A percentile compares a stretch with the other conserved stretches of the same genome.
Conservation (phyloP, 2,329 filamentous ascomycete species). For the Arthrobotrys iridis region DNA sequence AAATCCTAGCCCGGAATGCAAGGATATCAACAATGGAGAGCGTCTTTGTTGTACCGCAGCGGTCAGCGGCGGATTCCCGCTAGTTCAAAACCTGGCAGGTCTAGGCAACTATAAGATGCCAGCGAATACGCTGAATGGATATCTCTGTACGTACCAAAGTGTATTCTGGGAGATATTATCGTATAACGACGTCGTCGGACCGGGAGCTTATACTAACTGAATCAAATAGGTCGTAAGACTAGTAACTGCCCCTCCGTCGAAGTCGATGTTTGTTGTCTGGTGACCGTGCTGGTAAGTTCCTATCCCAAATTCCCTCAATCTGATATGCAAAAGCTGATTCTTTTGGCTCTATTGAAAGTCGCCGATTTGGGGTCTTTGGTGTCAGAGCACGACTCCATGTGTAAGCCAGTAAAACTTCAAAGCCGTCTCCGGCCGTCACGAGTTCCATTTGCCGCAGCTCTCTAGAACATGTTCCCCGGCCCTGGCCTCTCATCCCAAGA, state of each 20-base stretch:
- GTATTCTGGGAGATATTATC: neutral
- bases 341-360: neutral
- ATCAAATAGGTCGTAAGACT: neutral
- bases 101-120: neutral
- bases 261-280: conserved; percentile 12
- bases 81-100: neutral
- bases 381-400: no score
- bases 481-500: no score
- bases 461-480: no score
- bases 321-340: neutral
- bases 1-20: conserved; percentile 15
- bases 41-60: conserved; percentile 15
- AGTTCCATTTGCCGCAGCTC: no score
- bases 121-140: conserved; percentile 24
- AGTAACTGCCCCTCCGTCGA: neutral
- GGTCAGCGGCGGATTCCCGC: conserved; percentile 16
- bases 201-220: neutral
- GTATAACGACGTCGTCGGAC: neutral
- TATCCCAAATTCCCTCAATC: neutral
- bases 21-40: conserved; percentile 5
- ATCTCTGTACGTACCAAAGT: conserved; percentile 1
- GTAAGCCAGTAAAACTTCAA: no score
- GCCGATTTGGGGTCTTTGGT: neutral
- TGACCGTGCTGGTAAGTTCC: conserved; percentile 5
- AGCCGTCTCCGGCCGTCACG: no score